Conservation (phyloP, 2,329 filamentous ascomycete genomes). For the Fusarium nisikadoi region DNA sequence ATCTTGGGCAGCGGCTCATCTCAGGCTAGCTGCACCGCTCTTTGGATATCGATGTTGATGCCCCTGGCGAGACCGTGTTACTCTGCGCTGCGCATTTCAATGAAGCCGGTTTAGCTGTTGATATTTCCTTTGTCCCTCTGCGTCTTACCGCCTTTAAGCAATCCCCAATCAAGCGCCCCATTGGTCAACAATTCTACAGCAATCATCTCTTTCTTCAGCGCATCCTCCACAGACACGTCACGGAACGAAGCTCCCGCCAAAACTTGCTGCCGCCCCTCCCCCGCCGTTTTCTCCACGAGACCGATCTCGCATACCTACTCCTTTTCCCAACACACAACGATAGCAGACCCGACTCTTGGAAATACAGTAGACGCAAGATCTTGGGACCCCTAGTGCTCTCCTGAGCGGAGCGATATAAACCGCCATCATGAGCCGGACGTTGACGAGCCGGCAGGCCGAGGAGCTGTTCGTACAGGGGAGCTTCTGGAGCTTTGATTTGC, state of each 20-base stretch:
- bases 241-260: slow-evolving; percentile 37
- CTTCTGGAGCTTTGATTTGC: slow-evolving; percentile 27
- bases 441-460: slow-evolving; percentile 74
- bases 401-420: slow-evolving; percentile 31
- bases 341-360: not conserved
- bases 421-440: slow-evolving; percentile 37
- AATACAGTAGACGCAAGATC: not conserved
- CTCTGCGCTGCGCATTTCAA: slow-evolving; percentile 27
- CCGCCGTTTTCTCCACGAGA: slow-evolving; percentile 36
- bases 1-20: slow-evolving; percentile 8
- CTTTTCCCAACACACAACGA: not conserved
- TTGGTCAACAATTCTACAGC: slow-evolving; percentile 9
- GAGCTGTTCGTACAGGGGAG: slow-evolving; percentile 75
- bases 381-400: slow-evolving; percentile 10
- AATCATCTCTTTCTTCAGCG: slow-evolving; percentile 14
- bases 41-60: slow-evolving; percentile 28
- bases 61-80: slow-evolving; percentile 33
- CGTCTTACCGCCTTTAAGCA: slow-evolving; percentile 12
- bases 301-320: slow-evolving; percentile 21
- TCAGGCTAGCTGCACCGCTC: slow-evolving; percentile 31
- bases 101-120: slow-evolving; percentile 9
- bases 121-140: slow-evolving; percentile 29
- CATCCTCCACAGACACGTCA: slow-evolving; percentile 40
- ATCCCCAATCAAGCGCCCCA: not conserved
- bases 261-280: slow-evolving; percentile 36